phyloP scores from a whole-genome alignment of 129 eudicot species.

The Arctium lappa region DNA sequence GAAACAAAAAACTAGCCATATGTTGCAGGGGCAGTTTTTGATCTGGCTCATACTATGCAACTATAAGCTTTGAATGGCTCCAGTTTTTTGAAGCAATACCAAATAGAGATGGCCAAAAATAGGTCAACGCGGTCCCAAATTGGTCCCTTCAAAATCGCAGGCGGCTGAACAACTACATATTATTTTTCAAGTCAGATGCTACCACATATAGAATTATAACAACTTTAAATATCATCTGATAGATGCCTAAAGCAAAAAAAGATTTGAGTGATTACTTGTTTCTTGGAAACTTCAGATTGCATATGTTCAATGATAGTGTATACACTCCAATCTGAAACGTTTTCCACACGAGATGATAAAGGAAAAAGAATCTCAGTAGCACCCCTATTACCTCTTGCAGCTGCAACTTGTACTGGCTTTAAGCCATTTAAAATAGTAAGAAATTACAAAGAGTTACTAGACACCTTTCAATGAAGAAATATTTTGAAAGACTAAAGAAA shows the following conservation, averaged over 20 bases:
- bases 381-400: constrained; percentile 54
- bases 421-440: constrained; percentile 47
- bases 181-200: too few relatives aligned
- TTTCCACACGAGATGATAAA: constrained; percentile 43
- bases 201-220: neutral
- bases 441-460: neutral
- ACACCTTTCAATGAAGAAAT: neutral
- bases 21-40: too few relatives aligned
- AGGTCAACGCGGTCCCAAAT: too few relatives aligned
- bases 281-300: constrained; percentile 53
- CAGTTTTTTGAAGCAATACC: too few relatives aligned
- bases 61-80: too few relatives aligned
- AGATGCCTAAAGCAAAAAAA: neutral
- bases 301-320: constrained; percentile 61
- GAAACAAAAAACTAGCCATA: too few relatives aligned
- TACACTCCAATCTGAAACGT: constrained; percentile 62
- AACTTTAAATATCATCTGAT: neutral
- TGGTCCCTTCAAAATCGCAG: too few relatives aligned
- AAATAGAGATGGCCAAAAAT: too few relatives aligned
- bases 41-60: too few relatives aligned
- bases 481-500: neutral
- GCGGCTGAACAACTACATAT: too few relatives aligned
- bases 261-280: constrained; percentile 29
- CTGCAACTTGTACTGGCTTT: constrained; percentile 83
- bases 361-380: constrained; percentile 73